These are phyloP conservation scores for Thelephora aurantiotincta DNA, from an alignment of 768 basidiomycete species.

Conservation along the genomic window DNA sequence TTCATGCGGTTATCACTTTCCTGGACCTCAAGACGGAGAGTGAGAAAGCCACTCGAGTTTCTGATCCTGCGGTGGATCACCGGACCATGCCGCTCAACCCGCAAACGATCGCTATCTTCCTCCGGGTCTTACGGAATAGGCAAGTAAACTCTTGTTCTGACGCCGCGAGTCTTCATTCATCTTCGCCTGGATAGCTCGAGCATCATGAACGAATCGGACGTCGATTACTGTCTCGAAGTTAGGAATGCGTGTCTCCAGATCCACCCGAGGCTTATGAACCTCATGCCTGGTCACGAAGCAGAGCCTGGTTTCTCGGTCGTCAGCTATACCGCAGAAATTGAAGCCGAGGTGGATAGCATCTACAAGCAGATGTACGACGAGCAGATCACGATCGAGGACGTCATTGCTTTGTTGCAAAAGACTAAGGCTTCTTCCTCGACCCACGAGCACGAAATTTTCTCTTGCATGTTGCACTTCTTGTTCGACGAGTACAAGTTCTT, in stretches of 20 bases:
- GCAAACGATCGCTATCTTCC: slow-evolving; percentile 82
- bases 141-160: slow-evolving; percentile 21
- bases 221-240: slow-evolving; percentile 80
- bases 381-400: slow-evolving; percentile 87
- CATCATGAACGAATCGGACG: slow-evolving; percentile 63
- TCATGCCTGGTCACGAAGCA: slow-evolving; percentile 70
- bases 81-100: slow-evolving; percentile 82
- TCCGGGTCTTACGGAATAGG: slow-evolving; percentile 80
- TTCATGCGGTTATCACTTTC: slow-evolving; percentile 79
- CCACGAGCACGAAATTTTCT: slow-evolving; percentile 91
- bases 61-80: slow-evolving; percentile 65
- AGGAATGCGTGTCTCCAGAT: slow-evolving; percentile 89
- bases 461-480: slow-evolving; percentile 98
- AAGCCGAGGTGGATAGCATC: slow-evolving; percentile 85
- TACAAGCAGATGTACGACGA: slow-evolving; percentile 99
- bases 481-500: slow-evolving; percentile 99
- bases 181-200: slow-evolving; percentile 35
- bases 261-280: slow-evolving; percentile 91
- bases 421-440: slow-evolving; percentile 72
- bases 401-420: slow-evolving; percentile 76
- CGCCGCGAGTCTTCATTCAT: slow-evolving; percentile 1
- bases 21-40: slow-evolving; percentile 87
- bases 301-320: slow-evolving; percentile 90
- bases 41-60: slow-evolving; percentile 62
- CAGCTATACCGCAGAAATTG: slow-evolving; percentile 77